Percentiles rank a stretch among this genome's conserved stretches.
Evolutionary conservation across 2,329 filamentous ascomycete species (phyloP).

Genomic region (Tympanopsis confertula): DNA sequence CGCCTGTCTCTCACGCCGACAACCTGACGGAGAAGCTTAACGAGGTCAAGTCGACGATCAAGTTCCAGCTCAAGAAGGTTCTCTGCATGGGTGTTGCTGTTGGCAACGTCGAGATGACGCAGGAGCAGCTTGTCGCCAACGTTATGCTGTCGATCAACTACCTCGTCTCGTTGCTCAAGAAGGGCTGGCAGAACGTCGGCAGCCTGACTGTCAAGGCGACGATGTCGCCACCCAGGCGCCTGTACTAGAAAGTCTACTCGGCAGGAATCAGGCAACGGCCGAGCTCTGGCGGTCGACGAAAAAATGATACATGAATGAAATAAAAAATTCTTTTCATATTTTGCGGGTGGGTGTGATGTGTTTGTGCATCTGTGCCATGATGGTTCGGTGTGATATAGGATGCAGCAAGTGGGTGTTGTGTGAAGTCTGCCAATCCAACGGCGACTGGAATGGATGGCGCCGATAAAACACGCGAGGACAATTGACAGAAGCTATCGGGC

Average conservation of each 20-base stretch:
- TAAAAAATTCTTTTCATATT: no score
- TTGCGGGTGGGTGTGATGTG: no score
- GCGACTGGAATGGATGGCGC: no score
- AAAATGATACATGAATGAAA: no score
- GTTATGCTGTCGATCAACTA: conserved; percentile 99
- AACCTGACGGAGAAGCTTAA: conserved; percentile 90
- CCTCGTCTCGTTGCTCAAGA: conserved; percentile 97
- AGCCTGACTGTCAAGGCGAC: conserved; percentile 99
- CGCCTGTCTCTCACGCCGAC: conserved; percentile 91
- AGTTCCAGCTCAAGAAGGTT: conserved; percentile 99
- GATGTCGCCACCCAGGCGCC: conserved; percentile 96
- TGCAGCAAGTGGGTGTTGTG: no score
- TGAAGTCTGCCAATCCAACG: no score
- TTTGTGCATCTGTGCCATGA: no score
- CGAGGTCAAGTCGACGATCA: conserved; percentile 99
- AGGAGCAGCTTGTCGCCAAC: conserved; percentile 94
- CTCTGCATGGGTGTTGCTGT: conserved; percentile 99
- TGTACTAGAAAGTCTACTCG: conserved; percentile 76
- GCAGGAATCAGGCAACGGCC: no score
- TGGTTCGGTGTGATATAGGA: no score
- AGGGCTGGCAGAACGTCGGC: conserved; percentile 99
- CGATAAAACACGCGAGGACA: no score
- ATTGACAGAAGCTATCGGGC: no score
- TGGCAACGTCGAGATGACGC: conserved; percentile 93
- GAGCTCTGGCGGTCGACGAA: no score